phyloP scores from a whole-genome alignment of 139 green algal species.

The Auxenochlorella protothecoides region DNA sequence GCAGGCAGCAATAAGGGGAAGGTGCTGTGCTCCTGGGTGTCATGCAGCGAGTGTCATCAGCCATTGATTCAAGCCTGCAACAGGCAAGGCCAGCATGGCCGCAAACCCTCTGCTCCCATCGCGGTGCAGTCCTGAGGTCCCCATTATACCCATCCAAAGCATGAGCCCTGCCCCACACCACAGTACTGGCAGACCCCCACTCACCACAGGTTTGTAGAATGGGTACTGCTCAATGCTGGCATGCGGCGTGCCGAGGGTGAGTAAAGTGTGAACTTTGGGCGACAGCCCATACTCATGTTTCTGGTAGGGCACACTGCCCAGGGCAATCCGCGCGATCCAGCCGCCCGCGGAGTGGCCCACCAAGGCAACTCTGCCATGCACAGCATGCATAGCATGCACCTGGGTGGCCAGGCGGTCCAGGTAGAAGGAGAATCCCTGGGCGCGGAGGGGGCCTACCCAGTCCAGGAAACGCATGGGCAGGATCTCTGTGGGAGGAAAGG shows the following conservation, averaged over 20 bases:
- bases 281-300: neutral
- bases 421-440: conserved; percentile 9
- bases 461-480: conserved; percentile 1
- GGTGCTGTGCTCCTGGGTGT: no score
- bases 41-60: neutral
- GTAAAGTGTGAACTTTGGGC: conserved; percentile 15
- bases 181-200: neutral
- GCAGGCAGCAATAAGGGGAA: no score
- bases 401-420: conserved; percentile 5
- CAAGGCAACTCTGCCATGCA: conserved; percentile 12
- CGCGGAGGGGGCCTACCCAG: conserved; percentile 5
- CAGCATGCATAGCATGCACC: conserved; percentile 2
- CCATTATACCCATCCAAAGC: neutral
- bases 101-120: neutral
- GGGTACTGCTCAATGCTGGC: conserved; percentile 25
- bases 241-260: conserved; percentile 41
- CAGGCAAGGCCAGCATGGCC: neutral
- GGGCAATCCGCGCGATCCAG: conserved; percentile 26
- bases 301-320: conserved; percentile 22
- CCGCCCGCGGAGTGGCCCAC: conserved; percentile 40
- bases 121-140: neutral
- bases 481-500: conserved; percentile 1
- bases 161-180: no score
- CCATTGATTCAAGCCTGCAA: neutral
- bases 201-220: conserved; percentile 17